Conservation (phyloP, 2,329 filamentous ascomycete species). For the Colletotrichum sp. region DNA sequence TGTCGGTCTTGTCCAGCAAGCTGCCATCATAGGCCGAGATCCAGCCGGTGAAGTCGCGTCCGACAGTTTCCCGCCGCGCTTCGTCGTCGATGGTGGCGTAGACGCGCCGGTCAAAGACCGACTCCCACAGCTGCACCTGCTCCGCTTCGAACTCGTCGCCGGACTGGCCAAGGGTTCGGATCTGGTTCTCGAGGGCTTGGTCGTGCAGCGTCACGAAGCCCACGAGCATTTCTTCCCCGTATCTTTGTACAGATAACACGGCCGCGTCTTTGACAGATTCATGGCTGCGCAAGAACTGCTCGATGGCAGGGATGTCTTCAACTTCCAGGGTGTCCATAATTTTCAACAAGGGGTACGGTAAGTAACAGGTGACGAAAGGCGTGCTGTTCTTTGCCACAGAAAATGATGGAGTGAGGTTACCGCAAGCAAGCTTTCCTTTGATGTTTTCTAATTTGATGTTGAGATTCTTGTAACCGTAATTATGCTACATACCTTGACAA, state of each 20-base stretch:
- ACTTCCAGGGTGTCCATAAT: not conserved
- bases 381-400: not conserved
- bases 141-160: not conserved
- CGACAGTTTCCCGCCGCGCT: conserved; percentile 4
- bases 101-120: not conserved
- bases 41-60: conserved; percentile 34
- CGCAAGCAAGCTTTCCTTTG: not conserved
- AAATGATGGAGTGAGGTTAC: not conserved
- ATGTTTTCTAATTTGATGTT: not conserved
- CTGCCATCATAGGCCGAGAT: conserved; percentile 35
- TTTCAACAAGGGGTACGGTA: not conserved
- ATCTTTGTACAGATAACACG: not conserved
- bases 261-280: not conserved
- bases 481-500: not conserved
- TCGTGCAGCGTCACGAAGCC: not conserved
- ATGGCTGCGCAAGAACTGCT: not conserved
- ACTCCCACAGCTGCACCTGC: not conserved
- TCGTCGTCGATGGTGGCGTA: not conserved
- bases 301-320: not conserved
- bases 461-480: not conserved
- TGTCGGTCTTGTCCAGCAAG: conserved; percentile 28
- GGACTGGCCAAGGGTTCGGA: not conserved
- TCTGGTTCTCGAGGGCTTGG: not conserved
- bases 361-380: not conserved
- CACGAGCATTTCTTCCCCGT: not conserved